phyloP scores from a whole-genome alignment of 2,329 filamentous ascomycete genomes.

The Clonostachys rosea region DNA sequence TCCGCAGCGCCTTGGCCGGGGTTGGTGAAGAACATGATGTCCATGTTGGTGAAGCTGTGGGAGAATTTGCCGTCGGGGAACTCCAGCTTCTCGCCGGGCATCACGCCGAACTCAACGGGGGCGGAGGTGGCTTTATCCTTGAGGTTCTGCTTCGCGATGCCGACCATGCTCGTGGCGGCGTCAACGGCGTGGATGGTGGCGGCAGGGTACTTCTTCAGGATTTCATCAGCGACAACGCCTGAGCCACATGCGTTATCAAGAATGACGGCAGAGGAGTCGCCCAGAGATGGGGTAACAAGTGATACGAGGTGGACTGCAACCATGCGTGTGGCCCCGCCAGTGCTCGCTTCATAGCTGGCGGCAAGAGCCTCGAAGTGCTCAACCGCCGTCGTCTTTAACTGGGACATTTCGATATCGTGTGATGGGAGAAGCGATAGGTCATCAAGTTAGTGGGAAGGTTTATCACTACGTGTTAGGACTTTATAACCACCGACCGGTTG shows the following conservation, averaged over 20 bases:
- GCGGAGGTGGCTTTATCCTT: constrained; percentile 3
- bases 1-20: constrained; percentile 22
- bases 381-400: too few species aligned
- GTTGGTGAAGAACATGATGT: constrained; percentile 22
- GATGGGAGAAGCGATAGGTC: too few species aligned
- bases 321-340: background rate
- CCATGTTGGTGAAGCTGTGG: constrained; percentile 28
- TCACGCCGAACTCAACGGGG: constrained; percentile 7
- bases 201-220: constrained; percentile 2
- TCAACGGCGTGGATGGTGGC: constrained; percentile 8
- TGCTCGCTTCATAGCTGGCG: background rate
- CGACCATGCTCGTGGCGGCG: constrained; percentile 9
- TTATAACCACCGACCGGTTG: too few species aligned
- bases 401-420: too few species aligned
- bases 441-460: too few species aligned
- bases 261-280: constrained; percentile 1
- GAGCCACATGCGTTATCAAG: constrained; percentile 18
- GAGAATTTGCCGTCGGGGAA: constrained; percentile 22
- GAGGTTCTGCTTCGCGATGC: constrained; percentile 8
- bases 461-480: too few species aligned
- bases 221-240: constrained; percentile 11
- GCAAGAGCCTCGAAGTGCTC: background rate
- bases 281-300: background rate
- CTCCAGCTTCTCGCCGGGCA: constrained; percentile 11
- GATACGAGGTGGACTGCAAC: background rate